A percentile compares a stretch with the other conserved stretches of the same genome.
These are phyloP conservation scores for Aschersonia sp. DNA, from an alignment of 2,329 filamentous ascomycete species.

Conservation along the genomic window DNA sequence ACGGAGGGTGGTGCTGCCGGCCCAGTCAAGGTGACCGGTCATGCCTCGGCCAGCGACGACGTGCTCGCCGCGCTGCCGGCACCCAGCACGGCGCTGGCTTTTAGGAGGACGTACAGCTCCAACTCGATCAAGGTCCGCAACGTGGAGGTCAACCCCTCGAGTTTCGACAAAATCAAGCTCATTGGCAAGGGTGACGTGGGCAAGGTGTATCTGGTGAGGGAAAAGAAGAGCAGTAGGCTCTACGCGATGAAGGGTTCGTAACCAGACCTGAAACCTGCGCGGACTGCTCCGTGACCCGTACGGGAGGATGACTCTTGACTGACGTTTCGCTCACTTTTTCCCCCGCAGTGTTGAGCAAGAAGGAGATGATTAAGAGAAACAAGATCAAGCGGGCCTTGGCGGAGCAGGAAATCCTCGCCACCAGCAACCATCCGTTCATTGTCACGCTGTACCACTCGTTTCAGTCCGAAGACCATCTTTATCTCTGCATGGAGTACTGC, in stretches of 20 bases:
- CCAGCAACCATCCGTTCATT: conserved; percentile 97
- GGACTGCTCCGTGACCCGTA: neutral
- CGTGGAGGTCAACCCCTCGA: conserved; percentile 87
- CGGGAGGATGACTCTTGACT: neutral
- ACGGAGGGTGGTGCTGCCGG: conserved; percentile 10
- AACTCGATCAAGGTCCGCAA: conserved; percentile 98
- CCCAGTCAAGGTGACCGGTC: conserved; percentile 16
- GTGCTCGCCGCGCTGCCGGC: conserved; percentile 48
- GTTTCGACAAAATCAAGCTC: conserved; percentile 99
- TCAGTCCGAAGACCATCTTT: conserved; percentile 95
- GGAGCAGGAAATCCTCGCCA: conserved; percentile 94
- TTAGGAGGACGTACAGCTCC: conserved; percentile 91
- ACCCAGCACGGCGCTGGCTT: conserved; percentile 55
- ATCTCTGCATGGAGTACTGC: conserved; percentile 99
- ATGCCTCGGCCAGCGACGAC: conserved; percentile 31
- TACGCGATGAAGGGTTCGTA: conserved; percentile 94
- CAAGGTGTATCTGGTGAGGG: conserved; percentile 92
- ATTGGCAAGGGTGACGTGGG: conserved; percentile 98
- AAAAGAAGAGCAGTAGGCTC: conserved; percentile 90
- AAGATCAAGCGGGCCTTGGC: conserved; percentile 98
- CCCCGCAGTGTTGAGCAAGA: conserved; percentile 78
- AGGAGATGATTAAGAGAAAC: conserved; percentile 99
- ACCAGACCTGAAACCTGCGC: neutral
- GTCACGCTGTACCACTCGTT: conserved; percentile 98
- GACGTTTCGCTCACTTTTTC: neutral